Conservation (phyloP, 2,329 filamentous ascomycete genomes). For the Rosellinia necatrix region DNA sequence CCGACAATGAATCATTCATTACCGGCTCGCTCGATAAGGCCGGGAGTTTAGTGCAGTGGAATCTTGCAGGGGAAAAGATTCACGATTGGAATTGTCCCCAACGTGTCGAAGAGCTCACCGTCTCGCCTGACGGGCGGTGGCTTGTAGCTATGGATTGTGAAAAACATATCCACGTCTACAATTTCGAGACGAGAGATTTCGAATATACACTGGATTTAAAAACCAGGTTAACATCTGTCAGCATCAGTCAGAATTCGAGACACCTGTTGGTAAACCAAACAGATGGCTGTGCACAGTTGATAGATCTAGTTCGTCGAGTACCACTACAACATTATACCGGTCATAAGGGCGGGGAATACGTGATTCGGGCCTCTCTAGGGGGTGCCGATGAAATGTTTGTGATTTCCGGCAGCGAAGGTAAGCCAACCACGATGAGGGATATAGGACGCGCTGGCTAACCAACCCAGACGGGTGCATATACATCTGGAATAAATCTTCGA, state of each 20-base stretch:
- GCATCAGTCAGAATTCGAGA: constrained; percentile 79
- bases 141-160: constrained; percentile 78
- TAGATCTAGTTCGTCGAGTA: constrained; percentile 75
- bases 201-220: constrained; percentile 75
- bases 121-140: constrained; percentile 78
- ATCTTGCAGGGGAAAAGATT: constrained; percentile 63
- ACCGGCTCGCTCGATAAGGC: constrained; percentile 75
- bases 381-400: constrained; percentile 93
- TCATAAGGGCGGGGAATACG: constrained; percentile 73
- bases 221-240: constrained; percentile 75
- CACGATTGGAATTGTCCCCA: constrained; percentile 72
- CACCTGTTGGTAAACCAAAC: constrained; percentile 82
- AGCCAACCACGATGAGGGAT: constrained; percentile 29
- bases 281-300: constrained; percentile 75
- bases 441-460: constrained; percentile 6
- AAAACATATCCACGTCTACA: constrained; percentile 77
- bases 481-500: constrained; percentile 90
- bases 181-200: constrained; percentile 74
- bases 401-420: constrained; percentile 88
- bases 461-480: constrained; percentile 68
- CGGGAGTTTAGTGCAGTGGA: constrained; percentile 73
- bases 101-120: constrained; percentile 81
- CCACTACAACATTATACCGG: constrained; percentile 77
- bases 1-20: constrained; percentile 77
- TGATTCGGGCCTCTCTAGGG: constrained; percentile 84